Evolutionary conservation across 2,329 filamentous ascomycete species (phyloP), one percentile per base, ranked within the genome.

Genomic region (Septoria petroselini): DNA sequence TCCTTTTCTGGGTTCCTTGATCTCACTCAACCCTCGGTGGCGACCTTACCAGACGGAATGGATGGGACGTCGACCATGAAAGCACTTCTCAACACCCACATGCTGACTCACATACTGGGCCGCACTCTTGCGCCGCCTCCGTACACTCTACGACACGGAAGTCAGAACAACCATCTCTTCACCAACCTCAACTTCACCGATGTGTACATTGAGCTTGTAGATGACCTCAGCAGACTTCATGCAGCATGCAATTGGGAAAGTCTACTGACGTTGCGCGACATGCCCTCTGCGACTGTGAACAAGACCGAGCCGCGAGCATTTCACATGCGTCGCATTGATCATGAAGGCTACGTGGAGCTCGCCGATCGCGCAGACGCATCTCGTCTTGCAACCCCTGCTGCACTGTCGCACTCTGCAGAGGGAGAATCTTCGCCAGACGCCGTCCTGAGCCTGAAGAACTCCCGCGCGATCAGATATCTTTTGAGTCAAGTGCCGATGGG

Each of bases 191-290:
- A 95, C 63, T 78, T 95, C 17, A 88, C 84, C 25, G 91, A 97
- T 66, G 84, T 88, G 66, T 95, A 95, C 65, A 75, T 82, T 37
- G 71, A 76, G n/a, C 73, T 96, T 30, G 78, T 95, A 18, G 79
- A 82, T 54, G 82, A 83, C 19, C 77, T 97, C 27, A 90, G 89
- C 3, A 83, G 83, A 18, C 73, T 98, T 12, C 79, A 96, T 57
- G 81, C 86, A 34, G 84, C 85, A 44, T 86, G 89, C 52, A 77
- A 95, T n/a, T 85, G 84, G 68, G 91, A 98, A 68, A 87, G 94
- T 58, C 86, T 91, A 29, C 74, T 84, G 0, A 74, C 96, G 37
- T 80, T 86, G 57, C 83, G 81, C 42, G 76, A 80, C 44, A 84
- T 95, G 41, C 89, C 91, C 1, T 77, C 83, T 30, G 75, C 82